Base-by-base conservation (phyloP, 2,329 filamentous ascomycete species). In the Allantophomopsis cytisporea region DNA sequence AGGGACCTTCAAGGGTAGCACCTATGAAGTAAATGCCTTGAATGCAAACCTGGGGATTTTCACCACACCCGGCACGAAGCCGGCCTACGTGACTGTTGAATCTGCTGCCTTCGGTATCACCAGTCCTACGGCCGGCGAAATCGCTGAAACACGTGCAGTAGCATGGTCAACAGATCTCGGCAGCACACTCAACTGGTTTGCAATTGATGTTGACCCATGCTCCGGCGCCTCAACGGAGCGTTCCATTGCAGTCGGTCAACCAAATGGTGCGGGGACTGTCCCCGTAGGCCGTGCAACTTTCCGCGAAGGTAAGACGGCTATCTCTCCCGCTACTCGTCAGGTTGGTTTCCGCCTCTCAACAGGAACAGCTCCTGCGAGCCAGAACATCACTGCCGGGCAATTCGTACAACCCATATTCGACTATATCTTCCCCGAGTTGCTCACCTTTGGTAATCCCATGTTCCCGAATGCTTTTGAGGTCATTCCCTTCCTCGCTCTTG, bases 371-470 rank as follows among this genome's bases (percentile, higher is more conserved):
- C 43, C 50, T 18, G 60, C 57, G 3, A 56, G 56, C 31, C 60
- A 62, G 41, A 53, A 53, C 18, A 59, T 65, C 31, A 44, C 54
- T 18, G 60, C 60, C 2, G 61, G 62, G 3, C 54, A 60, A 35
- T 65, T 60, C 35, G 51, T 63, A 28, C 54, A 57, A 20, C 56
- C 61, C 12, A 57, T 64, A 7, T 54, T 52, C 5, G 58, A 62
- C 40, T 64, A 60, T 57, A 63, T 64, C 43, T 60, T 60, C 47
- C 61, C 63, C 10, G 62, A 65, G 44, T 49, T 56, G 14, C 50
- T 55, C 13, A 48, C 53, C 5, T 61, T 61, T 14, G 62, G 62
- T 2, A 39, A 43, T 13, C 31, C 47, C 15, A 50, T 53, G 7
- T 46, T 47, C 47, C 54, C 44, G 42, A 58, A 53, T 47, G 51